Evolutionary conservation across 768 basidiomycete species (phyloP), one percentile per base, ranked within the genome.

Genomic region (Tricholoma furcatifolium): DNA sequence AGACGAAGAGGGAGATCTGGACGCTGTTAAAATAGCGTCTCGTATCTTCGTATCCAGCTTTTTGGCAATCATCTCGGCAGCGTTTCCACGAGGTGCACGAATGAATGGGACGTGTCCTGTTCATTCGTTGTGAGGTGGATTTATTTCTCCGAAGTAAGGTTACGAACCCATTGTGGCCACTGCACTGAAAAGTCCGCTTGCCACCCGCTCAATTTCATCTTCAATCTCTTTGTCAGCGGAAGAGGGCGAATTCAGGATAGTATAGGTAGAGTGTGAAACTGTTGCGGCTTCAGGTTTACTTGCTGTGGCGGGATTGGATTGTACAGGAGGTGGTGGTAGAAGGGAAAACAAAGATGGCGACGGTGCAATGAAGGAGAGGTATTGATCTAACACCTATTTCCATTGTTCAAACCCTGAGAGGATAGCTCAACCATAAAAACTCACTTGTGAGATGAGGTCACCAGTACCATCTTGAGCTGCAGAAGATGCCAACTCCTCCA

Each of bases 51-150:
- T 80, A 63, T 99, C 97, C 10, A 99, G 77, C 67, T 92, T 97
- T 72, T 93, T 88, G 8, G 95, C 95, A n/a, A 98, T 86, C 95
- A 98, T 97, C 70, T 99, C 97, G 17, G 95, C 97, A 4, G 97
- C 97, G 68, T 98, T 98, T 1, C 96, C 96, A 67, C 88, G 77
- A 18, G 97, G 97, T 52, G 91, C 87, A 30, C 97, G 87, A 54
- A 99, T 98, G 65, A 94, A 89, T 9, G 97, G 97, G 18, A 96
- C 88, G 60, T 92, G 88, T 1, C 91, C 93, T 93, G 50, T 45
- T 30, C 46, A 50, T 45, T 30, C 46, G 10, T 6, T 44, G 45
- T 46, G 35, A 53, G 6, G 21, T 54, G 3, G 51, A 51, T 18
- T 53, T 12, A 46, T n/a, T 43, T 8, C 2, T n/a, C 27, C 11